phyloP scores from a whole-genome alignment of 1,284 basidiomycete genomes.

The Trametes versicolor region DNA sequence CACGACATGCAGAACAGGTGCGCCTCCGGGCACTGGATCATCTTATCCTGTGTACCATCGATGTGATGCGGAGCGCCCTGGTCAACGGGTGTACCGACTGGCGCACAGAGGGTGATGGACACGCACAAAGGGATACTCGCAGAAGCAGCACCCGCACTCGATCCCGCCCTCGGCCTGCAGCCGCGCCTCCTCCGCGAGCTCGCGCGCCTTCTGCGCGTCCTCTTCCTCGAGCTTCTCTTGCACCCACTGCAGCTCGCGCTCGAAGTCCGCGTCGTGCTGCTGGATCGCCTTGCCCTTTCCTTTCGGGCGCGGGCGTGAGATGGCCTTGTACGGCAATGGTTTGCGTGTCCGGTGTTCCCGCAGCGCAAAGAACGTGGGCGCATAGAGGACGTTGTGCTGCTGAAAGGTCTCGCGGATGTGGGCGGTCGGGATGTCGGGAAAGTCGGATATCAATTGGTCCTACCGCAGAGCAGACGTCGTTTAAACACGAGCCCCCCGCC shows the following conservation, averaged over 20 bases:
- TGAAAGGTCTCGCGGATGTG: constrained; percentile 56
- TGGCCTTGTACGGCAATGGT: constrained; percentile 50
- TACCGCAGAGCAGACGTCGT: constrained; percentile 35
- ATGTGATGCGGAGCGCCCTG: constrained; percentile 17
- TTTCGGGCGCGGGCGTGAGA: constrained; percentile 52
- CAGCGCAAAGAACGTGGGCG: constrained; percentile 63
- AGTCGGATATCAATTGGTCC: constrained; percentile 64
- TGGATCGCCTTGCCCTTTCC: constrained; percentile 42
- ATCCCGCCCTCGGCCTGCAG: constrained; percentile 57
- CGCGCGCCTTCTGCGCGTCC: constrained; percentile 42
- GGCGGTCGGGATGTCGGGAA: constrained; percentile 63
- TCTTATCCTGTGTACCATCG: constrained; percentile 64
- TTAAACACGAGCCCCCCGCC: not conserved
- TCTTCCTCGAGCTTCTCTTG: constrained; percentile 46
- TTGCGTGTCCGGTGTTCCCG: constrained; percentile 46
- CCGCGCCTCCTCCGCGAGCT: constrained; percentile 48
- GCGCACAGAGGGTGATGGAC: constrained; percentile 6
- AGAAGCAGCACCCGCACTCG: constrained; percentile 88
- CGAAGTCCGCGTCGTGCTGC: constrained; percentile 47
- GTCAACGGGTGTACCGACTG: constrained; percentile 10
- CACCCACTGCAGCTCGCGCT: constrained; percentile 56
- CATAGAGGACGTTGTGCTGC: constrained; percentile 59
- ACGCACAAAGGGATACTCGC: constrained; percentile 74
- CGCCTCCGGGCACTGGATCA: constrained; percentile 87
- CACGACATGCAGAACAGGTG: constrained; percentile 63